Evolutionary conservation across 768 basidiomycete genomes (phyloP).

Genomic region (Psilocybe sp.): DNA sequence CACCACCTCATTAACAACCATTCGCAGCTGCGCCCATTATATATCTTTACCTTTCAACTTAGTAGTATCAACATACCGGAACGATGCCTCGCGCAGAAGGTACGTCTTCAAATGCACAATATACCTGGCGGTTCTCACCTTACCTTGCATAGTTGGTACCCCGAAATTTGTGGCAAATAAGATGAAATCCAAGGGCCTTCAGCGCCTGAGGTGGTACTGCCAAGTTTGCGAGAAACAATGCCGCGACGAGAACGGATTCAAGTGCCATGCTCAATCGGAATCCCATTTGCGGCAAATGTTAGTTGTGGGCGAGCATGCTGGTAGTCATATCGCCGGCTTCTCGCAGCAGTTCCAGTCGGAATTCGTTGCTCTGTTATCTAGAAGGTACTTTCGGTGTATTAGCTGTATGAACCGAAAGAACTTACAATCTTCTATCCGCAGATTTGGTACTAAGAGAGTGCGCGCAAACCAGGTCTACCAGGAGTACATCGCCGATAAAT

Average conservation of each 20-base stretch:
- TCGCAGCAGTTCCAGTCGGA: slow-evolving; percentile 86
- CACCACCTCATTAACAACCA: no score
- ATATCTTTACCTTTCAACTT: background rate
- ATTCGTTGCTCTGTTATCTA: slow-evolving; percentile 86
- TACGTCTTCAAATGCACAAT: slow-evolving; percentile 17
- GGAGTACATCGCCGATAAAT: slow-evolving; percentile 93
- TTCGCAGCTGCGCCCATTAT: background rate
- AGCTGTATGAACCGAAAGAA: background rate
- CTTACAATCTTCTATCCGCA: slow-evolving; percentile 21
- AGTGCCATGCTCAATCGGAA: slow-evolving; percentile 88
- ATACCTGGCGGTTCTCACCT: background rate
- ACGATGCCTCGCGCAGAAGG: slow-evolving; percentile 86
- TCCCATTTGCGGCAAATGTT: slow-evolving; percentile 96
- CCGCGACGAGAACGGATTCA: slow-evolving; percentile 98
- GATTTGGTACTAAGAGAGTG: slow-evolving; percentile 93
- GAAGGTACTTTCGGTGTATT: slow-evolving; percentile 51
- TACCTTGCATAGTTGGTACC: slow-evolving; percentile 60
- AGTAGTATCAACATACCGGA: background rate
- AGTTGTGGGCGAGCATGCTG: slow-evolving; percentile 92
- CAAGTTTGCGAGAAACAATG: slow-evolving; percentile 99
- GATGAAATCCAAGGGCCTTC: slow-evolving; percentile 96
- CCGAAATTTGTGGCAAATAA: slow-evolving; percentile 91
- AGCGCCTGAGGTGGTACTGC: slow-evolving; percentile 96
- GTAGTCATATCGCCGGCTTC: slow-evolving; percentile 88
- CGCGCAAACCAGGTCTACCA: slow-evolving; percentile 95